phyloP scores from a whole-genome alignment of 2,329 filamentous ascomycete genomes.

The Aspergillus tubingensis region DNA sequence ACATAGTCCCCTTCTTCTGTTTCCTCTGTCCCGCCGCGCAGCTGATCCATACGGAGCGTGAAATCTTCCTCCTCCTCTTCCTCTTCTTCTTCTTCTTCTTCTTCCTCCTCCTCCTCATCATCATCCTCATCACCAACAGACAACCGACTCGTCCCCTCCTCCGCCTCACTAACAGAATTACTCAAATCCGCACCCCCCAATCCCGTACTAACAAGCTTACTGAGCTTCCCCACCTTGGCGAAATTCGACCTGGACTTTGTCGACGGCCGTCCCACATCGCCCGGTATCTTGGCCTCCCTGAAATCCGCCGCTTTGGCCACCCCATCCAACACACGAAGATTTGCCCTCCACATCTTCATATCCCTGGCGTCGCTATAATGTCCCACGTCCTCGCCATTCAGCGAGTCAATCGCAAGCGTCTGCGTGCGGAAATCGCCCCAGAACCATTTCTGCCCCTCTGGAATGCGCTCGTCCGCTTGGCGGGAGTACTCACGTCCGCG shows the following conservation, averaged over 20 bases:
- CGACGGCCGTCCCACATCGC: conserved; percentile 29
- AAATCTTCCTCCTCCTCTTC: conserved; percentile 19
- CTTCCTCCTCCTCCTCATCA: not conserved
- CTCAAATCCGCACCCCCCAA: conserved; percentile 32
- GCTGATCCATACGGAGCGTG: conserved; percentile 15
- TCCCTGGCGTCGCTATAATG: conserved; percentile 49
- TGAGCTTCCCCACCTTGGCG: conserved; percentile 38
- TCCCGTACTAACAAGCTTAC: conserved; percentile 42
- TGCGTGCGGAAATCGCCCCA: conserved; percentile 60
- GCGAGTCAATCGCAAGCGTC: conserved; percentile 55
- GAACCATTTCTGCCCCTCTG: conserved; percentile 53
- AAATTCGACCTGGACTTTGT: conserved; percentile 28
- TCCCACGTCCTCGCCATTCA: conserved; percentile 57
- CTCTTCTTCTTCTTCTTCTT: conserved; percentile 12
- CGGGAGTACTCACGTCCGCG: conserved; percentile 52
- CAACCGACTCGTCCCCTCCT: conserved; percentile 14
- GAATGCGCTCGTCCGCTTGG: conserved; percentile 52
- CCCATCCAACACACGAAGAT: conserved; percentile 49
- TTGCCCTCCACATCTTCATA: conserved; percentile 49
- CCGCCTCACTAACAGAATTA: conserved; percentile 28
- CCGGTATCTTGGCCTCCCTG: conserved; percentile 32
- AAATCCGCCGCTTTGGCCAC: conserved; percentile 27
- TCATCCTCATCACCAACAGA: conserved; percentile 14
- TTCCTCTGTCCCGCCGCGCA: conserved; percentile 33
- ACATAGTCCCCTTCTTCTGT: conserved; percentile 30